phyloP scores from a whole-genome alignment of 345 rosid species.

The Corymbia maculata region DNA sequence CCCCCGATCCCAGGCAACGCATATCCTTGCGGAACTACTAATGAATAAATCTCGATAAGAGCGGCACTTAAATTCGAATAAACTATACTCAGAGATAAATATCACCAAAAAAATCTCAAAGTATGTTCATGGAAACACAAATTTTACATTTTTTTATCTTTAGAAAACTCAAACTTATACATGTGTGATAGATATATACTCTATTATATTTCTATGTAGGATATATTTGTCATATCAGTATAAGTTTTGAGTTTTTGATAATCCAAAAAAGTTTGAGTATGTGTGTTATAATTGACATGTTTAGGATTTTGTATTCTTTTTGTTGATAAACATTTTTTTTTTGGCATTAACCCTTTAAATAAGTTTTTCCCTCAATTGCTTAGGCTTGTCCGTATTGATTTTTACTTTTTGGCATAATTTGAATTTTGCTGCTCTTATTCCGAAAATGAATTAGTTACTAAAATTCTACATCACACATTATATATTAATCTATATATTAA shows the following conservation, averaged over 20 bases:
- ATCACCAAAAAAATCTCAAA: not conserved
- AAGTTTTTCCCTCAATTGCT: too few species aligned
- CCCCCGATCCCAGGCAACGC: not conserved
- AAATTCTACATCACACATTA: not conserved
- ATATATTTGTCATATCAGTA: too few species aligned
- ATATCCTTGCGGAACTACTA: accelerated
- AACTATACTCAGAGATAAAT: not conserved
- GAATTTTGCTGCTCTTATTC: not conserved
- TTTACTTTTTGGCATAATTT: not conserved
- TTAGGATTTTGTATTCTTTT: too few species aligned
- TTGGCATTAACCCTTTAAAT: too few species aligned
- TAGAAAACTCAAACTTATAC: too few species aligned
- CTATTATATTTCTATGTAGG: too few species aligned
- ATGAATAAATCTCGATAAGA: not conserved
- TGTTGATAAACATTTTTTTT: too few species aligned
- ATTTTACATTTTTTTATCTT: too few species aligned
- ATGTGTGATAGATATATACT: too few species aligned
- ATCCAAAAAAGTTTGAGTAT: too few species aligned
- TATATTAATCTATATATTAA: not conserved
- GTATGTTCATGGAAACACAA: not conserved
- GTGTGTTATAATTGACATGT: too few species aligned
- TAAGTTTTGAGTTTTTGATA: too few species aligned
- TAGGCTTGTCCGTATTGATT: not conserved
- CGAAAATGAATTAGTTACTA: not conserved
- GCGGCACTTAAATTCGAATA: not conserved